phyloP scores from a whole-genome alignment of 2,329 filamentous ascomycete species.

The Coniochaeta ligniaria region DNA sequence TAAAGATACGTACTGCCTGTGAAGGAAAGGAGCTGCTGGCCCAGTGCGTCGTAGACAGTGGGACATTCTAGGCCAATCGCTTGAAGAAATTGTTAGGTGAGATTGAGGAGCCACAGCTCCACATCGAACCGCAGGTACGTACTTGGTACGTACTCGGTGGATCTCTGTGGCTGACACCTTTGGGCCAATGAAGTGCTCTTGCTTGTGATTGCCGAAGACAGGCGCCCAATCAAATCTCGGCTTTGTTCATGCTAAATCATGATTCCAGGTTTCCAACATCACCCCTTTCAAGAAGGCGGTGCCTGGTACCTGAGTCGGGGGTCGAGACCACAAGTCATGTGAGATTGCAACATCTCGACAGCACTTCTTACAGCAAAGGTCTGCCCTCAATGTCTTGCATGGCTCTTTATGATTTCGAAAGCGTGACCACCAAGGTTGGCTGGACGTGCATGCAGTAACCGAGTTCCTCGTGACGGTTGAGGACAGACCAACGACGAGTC shows the following conservation, averaged over 20 bases:
- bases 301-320: not conserved
- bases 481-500: too few relatives aligned
- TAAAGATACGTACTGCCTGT: not conserved
- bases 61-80: not conserved
- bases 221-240: not conserved
- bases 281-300: not conserved
- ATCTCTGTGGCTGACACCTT: not conserved
- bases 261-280: not conserved
- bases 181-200: not conserved
- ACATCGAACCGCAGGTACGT: not conserved
- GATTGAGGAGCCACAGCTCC: not conserved
- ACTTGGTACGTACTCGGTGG: not conserved
- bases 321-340: not conserved
- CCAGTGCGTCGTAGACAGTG: not conserved
- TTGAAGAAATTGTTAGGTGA: slow-evolving; percentile 1
- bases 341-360: not conserved
- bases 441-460: too few relatives aligned
- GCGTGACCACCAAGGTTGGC: too few relatives aligned
- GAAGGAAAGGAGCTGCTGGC: not conserved
- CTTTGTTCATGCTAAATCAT: not conserved
- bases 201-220: not conserved
- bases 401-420: too few relatives aligned
- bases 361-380: too few relatives aligned
- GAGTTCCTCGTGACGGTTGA: too few relatives aligned
- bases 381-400: too few relatives aligned